These are phyloP conservation scores for Dactylonectria macrodidyma DNA, from an alignment of 2,329 filamentous ascomycete species.

Conservation along the genomic window DNA sequence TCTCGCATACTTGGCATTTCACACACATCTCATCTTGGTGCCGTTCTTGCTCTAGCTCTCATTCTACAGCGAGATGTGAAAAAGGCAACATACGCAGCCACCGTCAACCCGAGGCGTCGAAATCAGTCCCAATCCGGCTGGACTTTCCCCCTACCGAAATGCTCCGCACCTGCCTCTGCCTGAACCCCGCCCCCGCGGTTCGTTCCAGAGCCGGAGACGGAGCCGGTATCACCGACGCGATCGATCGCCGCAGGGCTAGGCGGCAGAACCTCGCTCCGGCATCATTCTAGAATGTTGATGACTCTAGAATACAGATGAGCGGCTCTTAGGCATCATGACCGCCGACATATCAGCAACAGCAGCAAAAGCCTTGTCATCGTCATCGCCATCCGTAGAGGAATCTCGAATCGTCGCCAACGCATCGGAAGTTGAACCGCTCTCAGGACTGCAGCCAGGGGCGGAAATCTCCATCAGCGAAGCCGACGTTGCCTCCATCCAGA, in stretches of 20 bases:
- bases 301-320: too few species aligned
- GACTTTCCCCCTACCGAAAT: constrained; percentile 4
- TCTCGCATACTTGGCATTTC: too few species aligned
- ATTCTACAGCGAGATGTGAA: too few species aligned
- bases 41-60: too few species aligned
- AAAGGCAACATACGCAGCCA: too few species aligned
- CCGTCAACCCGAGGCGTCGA: neutral
- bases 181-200: constrained; percentile 21
- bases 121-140: constrained; percentile 2
- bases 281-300: neutral
- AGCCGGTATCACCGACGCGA: constrained; percentile 24
- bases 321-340: constrained; percentile 14
- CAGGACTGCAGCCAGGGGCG: constrained; percentile 2
- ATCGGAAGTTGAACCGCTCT: neutral
- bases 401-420: neutral
- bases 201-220: constrained; percentile 21
- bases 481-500: constrained; percentile 46
- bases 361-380: constrained; percentile 11
- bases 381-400: neutral
- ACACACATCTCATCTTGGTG: too few species aligned
- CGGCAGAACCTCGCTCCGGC: constrained; percentile 21
- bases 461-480: constrained; percentile 43
- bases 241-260: neutral
- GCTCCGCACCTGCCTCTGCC: constrained; percentile 1
- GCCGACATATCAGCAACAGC: constrained; percentile 1